Evolutionary conservation across 2,329 filamentous ascomycete species (phyloP).

Genomic region (Cephalotrichum gorgonifer): DNA sequence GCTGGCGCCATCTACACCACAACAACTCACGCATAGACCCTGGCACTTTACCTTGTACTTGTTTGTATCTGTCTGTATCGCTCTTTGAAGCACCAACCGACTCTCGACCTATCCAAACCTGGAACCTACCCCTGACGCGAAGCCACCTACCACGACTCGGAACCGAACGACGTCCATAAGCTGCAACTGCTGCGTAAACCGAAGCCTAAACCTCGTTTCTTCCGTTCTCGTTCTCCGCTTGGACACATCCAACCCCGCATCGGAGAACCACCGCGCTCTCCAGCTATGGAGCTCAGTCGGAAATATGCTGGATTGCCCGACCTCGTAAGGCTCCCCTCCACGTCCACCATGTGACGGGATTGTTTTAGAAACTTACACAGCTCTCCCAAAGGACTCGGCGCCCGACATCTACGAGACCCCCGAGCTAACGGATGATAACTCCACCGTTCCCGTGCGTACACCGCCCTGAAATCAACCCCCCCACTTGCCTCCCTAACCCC

Average conservation of each 20-base stretch:
- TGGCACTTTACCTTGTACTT: not conserved
- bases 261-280: not conserved
- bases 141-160: not conserved
- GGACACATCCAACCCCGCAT: not conserved
- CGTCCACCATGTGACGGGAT: not conserved
- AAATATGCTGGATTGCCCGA: slow-evolving; percentile 79
- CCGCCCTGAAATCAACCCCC: not conserved
- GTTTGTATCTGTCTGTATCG: no score
- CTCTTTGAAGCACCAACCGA: not conserved
- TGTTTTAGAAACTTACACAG: not conserved
- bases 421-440: slow-evolving; percentile 81
- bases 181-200: not conserved
- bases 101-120: no score
- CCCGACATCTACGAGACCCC: slow-evolving; percentile 97
- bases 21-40: not conserved
- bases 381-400: slow-evolving; percentile 62
- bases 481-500: not conserved
- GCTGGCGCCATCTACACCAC: not conserved
- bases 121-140: not conserved
- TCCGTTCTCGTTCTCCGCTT: not conserved
- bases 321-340: slow-evolving; percentile 41
- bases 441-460: slow-evolving; percentile 54
- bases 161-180: not conserved
- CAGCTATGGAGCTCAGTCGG: slow-evolving; percentile 59
- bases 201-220: not conserved